Evolutionary conservation across 192 early-diverging fungal genomes (phyloP), one percentile per base, ranked within the genome.

Genomic region (Kickxella alabastrina): DNA sequence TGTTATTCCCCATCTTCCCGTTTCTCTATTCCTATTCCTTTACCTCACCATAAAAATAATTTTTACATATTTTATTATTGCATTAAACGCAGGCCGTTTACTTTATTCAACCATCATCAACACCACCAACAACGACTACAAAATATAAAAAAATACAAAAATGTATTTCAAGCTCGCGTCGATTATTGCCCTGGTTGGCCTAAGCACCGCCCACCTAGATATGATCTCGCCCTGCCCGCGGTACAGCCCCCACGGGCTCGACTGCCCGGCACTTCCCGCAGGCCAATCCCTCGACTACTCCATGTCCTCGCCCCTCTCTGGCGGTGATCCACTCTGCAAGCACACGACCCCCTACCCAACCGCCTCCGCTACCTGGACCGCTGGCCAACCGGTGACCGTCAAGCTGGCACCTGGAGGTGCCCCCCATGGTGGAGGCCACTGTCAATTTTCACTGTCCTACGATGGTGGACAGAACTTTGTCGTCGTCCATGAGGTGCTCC

Each of bases 391-490:
- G 18, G 22, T 65, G 5, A 56, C 54, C 9, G 54, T 65, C 12
- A 51, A 47, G 14, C 57, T 65, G 44, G 28, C 46, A 10, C 37
- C 19, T 9, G 42, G 50, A n/a, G 62, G 57, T 9, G 48, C 54
- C 3, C 29, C 47, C 7, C 76, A 76, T 47, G 70, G 49, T 31
- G 74, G 74, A 13, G 79, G 79, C 13, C 79, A 80, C 49, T 77
- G 75, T 67, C 44, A 77, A 44, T 77, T 75, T 43, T 55, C 75
- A 6, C 45, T 80, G 15, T 75, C 70, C 22, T 67, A 60, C 43
- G 79, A 80, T 32, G 61, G 44, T 14, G 67, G 59, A n/a, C 28
- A 62, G 10, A 62, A 59, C 3, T 69, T 62, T 34, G 73, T 63
- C 21, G 80, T 82, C 14, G 57, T 85, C 29, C 54, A 79, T 50